phyloP scores from a whole-genome alignment of 202 grass and related monocot species.

The Dendrocalamus latiflorus region DNA sequence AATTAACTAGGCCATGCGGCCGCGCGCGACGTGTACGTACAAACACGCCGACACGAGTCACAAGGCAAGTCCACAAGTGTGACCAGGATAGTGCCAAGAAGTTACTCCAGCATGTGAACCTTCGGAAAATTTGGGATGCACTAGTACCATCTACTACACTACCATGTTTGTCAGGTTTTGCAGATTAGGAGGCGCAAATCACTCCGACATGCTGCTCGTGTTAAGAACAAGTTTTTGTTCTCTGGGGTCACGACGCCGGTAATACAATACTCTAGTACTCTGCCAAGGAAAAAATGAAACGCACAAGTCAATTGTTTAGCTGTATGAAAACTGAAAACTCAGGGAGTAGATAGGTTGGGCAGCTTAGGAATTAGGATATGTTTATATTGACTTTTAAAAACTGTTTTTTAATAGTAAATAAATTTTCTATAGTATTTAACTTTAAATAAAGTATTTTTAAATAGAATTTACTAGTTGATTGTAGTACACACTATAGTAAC shows the following conservation, averaged over 20 bases:
- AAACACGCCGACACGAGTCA: neutral
- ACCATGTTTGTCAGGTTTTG: conserved; percentile 7
- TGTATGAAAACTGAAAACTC: neutral
- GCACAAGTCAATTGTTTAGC: neutral
- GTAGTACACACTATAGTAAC: too few relatives aligned
- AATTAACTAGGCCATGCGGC: neutral
- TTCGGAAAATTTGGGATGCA: conserved; percentile 5
- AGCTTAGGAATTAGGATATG: neutral
- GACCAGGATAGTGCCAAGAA: neutral
- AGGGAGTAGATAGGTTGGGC: neutral
- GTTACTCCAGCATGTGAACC: conserved; percentile 16
- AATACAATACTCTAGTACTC: neutral
- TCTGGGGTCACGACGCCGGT: neutral
- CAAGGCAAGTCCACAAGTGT: neutral
- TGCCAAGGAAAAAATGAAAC: neutral
- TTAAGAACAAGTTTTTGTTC: neutral
- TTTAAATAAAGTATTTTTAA: too few relatives aligned
- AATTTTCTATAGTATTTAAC: too few relatives aligned
- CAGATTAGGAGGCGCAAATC: conserved; percentile 10
- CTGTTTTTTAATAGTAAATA: too few relatives aligned
- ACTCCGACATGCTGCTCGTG: conserved; percentile 7
- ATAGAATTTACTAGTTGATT: too few relatives aligned
- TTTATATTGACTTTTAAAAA: too few relatives aligned
- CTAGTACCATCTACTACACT: neutral
- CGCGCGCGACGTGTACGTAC: neutral